Evolutionary conservation across 2,329 filamentous ascomycete species (phyloP), one percentile per base, ranked within the genome.

Genomic region (Fusarium tupiense): DNA sequence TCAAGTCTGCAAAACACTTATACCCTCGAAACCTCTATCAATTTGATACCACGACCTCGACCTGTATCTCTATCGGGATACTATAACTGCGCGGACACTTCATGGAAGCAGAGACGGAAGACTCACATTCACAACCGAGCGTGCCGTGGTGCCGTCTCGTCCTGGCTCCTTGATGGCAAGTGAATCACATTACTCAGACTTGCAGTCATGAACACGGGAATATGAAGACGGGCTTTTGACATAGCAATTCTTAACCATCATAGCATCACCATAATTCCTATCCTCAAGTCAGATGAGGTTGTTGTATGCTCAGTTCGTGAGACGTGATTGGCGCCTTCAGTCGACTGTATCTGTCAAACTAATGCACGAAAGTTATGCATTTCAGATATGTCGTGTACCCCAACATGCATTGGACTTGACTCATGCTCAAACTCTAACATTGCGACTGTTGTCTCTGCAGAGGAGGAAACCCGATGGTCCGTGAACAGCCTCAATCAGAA

Each of bases 141-240:
- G 4, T 24, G 31, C 31, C n/a, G 31, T 20, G 9, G 24, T 35
- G 12, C 31, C 17, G 31, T 16, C 12, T 20, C 31, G 13, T 20
- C 3, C 9, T 26, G 6, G 12, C 8, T 35, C 10, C 9, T 10
- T 0, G 17, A 35, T 7, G 2, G 20, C 3, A 24, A 20, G 12
- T 20, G 2, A 35, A 20, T 24, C 12, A 8, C n/a, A 35, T 5
- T 24, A 35, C 31, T 16, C 9, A 4, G 6, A 10, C 12, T 35
- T 16, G 2, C 12, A 53, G 9, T 16, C 12, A 20, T 3, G 4
- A 26, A 11, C 4, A 35, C 31, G 12, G 49, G 3, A 53, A 53
- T 24, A 53, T 35, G 13, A 35, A 53, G n/a, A 35, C 17, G 31
- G 49, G 17, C n/a, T 35, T 37, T 53, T 20, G 5, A 20, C 4